Percentiles rank a stretch among this genome's conserved stretches.
Conservation (phyloP, 1,284 basidiomycete genomes). For the Puccinia horiana region DNA sequence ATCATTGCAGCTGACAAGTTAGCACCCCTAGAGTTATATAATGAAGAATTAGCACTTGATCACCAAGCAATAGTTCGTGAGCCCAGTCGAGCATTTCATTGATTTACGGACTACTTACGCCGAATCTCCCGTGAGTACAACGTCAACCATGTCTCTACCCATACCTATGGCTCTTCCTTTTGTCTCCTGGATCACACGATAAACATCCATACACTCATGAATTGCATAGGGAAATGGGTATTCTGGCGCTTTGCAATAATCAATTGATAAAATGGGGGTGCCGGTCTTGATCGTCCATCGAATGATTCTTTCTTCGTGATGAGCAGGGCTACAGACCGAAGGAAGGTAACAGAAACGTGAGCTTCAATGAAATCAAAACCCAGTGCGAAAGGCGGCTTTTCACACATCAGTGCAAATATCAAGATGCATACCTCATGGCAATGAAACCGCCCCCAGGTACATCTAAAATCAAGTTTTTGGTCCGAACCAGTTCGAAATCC, state of each 20-base stretch:
- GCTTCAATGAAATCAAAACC: background rate
- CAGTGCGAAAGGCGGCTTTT: background rate
- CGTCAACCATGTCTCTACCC: conserved; percentile 69
- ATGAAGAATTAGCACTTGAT: background rate
- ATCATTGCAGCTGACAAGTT: conserved; percentile 49
- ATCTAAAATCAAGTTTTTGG: conserved; percentile 82
- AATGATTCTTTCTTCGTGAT: conserved; percentile 90
- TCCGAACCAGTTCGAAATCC: conserved; percentile 68
- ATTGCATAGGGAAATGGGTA: conserved; percentile 91
- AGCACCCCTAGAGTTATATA: conserved; percentile 18
- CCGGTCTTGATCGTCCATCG: conserved; percentile 79
- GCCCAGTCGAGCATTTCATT: background rate
- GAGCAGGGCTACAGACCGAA: conserved; percentile 67
- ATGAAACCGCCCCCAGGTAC: conserved; percentile 95
- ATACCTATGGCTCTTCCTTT: conserved; percentile 79
- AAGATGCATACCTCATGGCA: conserved; percentile 67
- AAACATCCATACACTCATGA: conserved; percentile 89
- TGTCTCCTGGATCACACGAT: conserved; percentile 76
- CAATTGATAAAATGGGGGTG: conserved; percentile 79
- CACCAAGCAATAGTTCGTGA: background rate
- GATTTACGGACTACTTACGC: conserved; percentile 68
- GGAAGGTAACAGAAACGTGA: conserved; percentile 1
- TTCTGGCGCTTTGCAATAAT: conserved; percentile 88
- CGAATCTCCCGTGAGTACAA: conserved; percentile 83
- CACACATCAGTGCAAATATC: background rate